Base-by-base conservation (phyloP, 306 rosid genomes). In the Ammopiptanthus mongolicus region DNA sequence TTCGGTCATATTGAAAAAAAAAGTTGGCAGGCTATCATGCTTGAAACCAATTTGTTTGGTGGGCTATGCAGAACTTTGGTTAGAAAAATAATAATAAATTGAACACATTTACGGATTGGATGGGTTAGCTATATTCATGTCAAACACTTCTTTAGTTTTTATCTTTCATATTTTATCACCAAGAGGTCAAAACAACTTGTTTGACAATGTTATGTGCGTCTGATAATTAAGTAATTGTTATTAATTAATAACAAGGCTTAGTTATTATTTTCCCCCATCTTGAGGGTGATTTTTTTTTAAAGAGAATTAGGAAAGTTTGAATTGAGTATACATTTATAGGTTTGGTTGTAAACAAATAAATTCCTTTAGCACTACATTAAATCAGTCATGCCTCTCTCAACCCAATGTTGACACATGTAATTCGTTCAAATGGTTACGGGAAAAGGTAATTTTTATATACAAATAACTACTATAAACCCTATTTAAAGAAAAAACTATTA, bases 41-140 rank as follows among this genome's bases (percentile, higher is more conserved):
- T 64, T 52, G 17, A 23, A 74, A 56, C 67, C 64, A 68, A 42
- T 66, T 57, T 46, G 81, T 58, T 58, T 52, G 75, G 68, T 73
- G 67, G 78, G 75, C 70, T 36, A 14, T 18, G 17, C 19, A 69
- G 56, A 22, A 41, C 14, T 59, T 19, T 74, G 13, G 48, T 22
- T 50, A 14, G 17, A 29, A 58, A 41, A 41, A 41, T 31, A 44
- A 8, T 5, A 41, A 41, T 10, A 44, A 57, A 41, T 9, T 44
- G 14, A 29, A 37, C 46, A 14, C 61, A 31, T 77, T 46, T 33
- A 34, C 51, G 48, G 29, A 58, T 15, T 50, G 36, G 48, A 64
- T 64, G 39, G 12, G 47, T 76, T 65, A 34, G 55, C 33, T 25
- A 39, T 39, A 36, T 36, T 36, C 31, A 41, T 67, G 59, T 41